Conservation (phyloP, 1,139 yeast species). For the Zygotorulaspora mrakii region DNA sequence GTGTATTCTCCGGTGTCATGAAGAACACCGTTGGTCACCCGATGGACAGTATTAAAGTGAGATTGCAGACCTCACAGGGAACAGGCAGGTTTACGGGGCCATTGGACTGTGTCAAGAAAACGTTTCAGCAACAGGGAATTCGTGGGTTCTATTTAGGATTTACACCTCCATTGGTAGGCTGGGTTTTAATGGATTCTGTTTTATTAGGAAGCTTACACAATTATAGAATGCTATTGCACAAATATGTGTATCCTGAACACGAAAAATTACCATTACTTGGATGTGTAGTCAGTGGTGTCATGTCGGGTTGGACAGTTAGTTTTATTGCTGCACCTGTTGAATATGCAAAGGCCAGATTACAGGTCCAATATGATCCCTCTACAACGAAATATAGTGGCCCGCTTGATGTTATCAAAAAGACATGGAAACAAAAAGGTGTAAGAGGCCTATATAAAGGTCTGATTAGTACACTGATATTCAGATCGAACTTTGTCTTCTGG, state of each 20-base stretch:
- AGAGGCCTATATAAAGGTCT: conserved; percentile 75
- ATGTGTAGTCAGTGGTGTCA: conserved; percentile 69
- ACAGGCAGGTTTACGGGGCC: conserved; percentile 65
- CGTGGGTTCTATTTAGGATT: conserved; percentile 82
- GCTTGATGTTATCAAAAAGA: conserved; percentile 52
- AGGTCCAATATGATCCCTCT: conserved; percentile 81
- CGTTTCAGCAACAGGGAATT: conserved; percentile 68
- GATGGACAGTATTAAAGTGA: conserved; percentile 83
- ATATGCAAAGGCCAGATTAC: conserved; percentile 81
- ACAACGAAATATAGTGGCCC: conserved; percentile 74
- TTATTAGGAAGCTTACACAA: conserved; percentile 84
- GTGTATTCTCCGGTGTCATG: conserved; percentile 80
- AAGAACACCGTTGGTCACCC: conserved; percentile 93
- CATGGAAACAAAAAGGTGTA: conserved; percentile 57
- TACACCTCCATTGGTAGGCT: conserved; percentile 87
- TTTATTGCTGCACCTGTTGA: conserved; percentile 94
- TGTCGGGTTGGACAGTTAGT: conserved; percentile 84
- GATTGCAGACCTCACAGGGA: conserved; percentile 80
- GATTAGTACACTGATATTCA: conserved; percentile 79
- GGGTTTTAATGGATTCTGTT: conserved; percentile 89
- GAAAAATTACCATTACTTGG: conserved; percentile 67
- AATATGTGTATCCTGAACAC: conserved; percentile 54
- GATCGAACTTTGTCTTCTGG: conserved; percentile 86
- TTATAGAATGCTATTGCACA: conserved; percentile 65
- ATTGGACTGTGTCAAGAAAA: conserved; percentile 70